A percentile compares a stretch with the other conserved stretches of the same genome.
Evolutionary conservation across 495 filamentous ascomycete species (phyloP).

Genomic region (Penicillium samsonianum): DNA sequence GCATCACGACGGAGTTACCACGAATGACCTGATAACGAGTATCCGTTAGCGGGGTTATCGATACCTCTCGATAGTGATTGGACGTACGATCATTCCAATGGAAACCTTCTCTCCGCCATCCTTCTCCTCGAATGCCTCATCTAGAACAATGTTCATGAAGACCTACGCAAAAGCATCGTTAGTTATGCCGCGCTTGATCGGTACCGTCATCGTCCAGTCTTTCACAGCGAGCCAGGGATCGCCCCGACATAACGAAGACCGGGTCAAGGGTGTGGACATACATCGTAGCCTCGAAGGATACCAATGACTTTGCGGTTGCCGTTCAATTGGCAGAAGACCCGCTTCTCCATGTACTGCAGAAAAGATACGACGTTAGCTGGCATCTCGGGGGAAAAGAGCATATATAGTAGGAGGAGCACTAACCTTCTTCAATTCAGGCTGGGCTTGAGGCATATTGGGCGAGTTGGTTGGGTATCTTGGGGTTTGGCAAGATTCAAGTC

Average conservation of each 20-base stretch:
- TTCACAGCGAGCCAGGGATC: background rate
- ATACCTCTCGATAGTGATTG: background rate
- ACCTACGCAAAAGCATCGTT: conserved; percentile 58
- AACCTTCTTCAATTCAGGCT: conserved; percentile 98
- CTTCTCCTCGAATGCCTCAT: conserved; percentile 97
- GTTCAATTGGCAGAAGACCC: conserved; percentile 96
- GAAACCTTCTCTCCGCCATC: conserved; percentile 85
- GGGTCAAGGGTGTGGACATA: conserved; percentile 43
- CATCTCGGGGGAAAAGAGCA: background rate
- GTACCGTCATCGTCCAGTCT: background rate
- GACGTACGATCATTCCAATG: conserved; percentile 87
- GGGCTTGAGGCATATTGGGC: conserved; percentile 91
- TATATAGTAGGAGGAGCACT: conserved; percentile 11
- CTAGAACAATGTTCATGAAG: conserved; percentile 96
- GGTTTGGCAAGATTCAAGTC: conserved; percentile 16
- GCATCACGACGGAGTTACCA: conserved; percentile 94
- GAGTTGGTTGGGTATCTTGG: conserved; percentile 22
- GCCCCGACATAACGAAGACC: fast-evolving
- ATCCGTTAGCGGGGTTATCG: conserved; percentile 10
- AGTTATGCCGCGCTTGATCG: conserved; percentile 1
- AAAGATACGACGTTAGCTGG: conserved; percentile 16
- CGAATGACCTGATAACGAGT: conserved; percentile 62
- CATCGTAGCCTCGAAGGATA: conserved; percentile 93
- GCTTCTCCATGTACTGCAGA: conserved; percentile 96
- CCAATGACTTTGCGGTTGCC: conserved; percentile 97